A percentile compares a stretch with the other conserved stretches of the same genome.
phyloP scores from a whole-genome alignment of 495 filamentous ascomycete genomes.

The Penicillium soppii region DNA sequence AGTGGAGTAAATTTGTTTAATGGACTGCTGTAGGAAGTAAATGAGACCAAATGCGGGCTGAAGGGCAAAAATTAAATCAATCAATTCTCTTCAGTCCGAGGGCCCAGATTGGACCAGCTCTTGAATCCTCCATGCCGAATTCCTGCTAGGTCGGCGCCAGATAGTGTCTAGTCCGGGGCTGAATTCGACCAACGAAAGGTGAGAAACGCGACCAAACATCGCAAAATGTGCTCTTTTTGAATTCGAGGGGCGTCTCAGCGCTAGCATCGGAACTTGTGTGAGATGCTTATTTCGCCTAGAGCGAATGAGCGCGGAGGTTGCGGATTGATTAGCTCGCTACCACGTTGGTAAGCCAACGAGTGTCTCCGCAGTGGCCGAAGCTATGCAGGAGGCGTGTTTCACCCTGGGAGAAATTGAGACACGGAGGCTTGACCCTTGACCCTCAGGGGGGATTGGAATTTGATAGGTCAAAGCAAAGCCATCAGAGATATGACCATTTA shows the following conservation, averaged over 20 bases:
- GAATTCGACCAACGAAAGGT: conserved; percentile 7
- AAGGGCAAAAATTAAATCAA: not conserved
- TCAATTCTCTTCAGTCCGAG: conserved; percentile 1
- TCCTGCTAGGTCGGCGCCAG: not conserved
- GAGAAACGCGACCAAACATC: not conserved
- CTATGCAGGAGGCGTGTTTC: conserved; percentile 29
- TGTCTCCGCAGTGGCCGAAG: not conserved
- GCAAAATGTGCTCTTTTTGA: not conserved
- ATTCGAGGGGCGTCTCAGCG: conserved; percentile 7
- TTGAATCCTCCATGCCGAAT: not conserved
- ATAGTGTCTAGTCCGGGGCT: conserved; percentile 1
- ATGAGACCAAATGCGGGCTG: conserved; percentile 26
- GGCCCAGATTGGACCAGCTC: conserved; percentile 2
- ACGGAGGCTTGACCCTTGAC: conserved; percentile 6
- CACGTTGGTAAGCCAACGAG: conserved; percentile 18
- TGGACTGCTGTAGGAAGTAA: conserved; percentile 19
- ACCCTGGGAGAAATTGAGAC: conserved; percentile 21
- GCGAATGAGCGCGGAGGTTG: conserved; percentile 28
- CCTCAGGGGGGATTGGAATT: conserved; percentile 4
- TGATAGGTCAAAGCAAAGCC: too few relatives aligned
- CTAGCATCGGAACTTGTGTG: conserved; percentile 12
- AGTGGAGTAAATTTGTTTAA: conserved; percentile 15
- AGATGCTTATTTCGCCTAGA: conserved; percentile 34
- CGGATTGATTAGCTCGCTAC: conserved; percentile 24
- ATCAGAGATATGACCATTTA: too few relatives aligned